phyloP scores from a whole-genome alignment of 176 grass and related monocot species.

The Paspalum vaginatum region DNA sequence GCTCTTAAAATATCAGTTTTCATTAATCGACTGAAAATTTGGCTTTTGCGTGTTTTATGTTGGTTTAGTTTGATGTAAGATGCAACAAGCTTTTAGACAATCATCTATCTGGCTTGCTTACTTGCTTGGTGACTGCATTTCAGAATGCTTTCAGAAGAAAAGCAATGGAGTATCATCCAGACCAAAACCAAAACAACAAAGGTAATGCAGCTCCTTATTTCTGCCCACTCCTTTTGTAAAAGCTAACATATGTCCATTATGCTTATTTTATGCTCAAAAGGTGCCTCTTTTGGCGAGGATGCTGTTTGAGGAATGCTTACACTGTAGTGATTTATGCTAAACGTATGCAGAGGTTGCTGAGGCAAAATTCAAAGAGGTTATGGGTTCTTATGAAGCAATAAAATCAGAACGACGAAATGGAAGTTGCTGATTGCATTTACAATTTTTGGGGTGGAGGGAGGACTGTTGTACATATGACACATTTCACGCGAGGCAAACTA shows the following conservation, averaged over 20 bases:
- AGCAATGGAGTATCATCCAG: constrained; percentile 88
- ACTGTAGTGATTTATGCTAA: no score
- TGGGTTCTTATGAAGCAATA: constrained; percentile 86
- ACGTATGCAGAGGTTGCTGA: constrained; percentile 60
- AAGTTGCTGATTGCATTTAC: constrained; percentile 45
- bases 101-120: constrained; percentile 20
- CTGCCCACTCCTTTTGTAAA: background rate
- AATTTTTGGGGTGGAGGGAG: background rate
- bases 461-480: constrained; percentile 4
- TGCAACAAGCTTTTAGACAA: constrained; percentile 9
- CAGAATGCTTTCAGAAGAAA: constrained; percentile 86
- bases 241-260: constrained; percentile 13
- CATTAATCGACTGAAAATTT: background rate
- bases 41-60: background rate
- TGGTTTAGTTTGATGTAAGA: background rate
- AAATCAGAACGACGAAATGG: constrained; percentile 59
- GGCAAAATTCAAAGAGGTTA: constrained; percentile 86
- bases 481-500: background rate
- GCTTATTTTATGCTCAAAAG: constrained; percentile 1
- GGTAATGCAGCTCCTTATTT: constrained; percentile 33
- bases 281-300: constrained; percentile 6
- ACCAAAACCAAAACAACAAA: constrained; percentile 83
- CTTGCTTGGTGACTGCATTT: constrained; percentile 37
- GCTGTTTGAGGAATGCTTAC: no score
- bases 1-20: constrained; percentile 13